Evolutionary conservation across 2,329 filamentous ascomycete species (phyloP), one percentile per base, ranked within the genome.

Genomic region (Curvularia sp.): DNA sequence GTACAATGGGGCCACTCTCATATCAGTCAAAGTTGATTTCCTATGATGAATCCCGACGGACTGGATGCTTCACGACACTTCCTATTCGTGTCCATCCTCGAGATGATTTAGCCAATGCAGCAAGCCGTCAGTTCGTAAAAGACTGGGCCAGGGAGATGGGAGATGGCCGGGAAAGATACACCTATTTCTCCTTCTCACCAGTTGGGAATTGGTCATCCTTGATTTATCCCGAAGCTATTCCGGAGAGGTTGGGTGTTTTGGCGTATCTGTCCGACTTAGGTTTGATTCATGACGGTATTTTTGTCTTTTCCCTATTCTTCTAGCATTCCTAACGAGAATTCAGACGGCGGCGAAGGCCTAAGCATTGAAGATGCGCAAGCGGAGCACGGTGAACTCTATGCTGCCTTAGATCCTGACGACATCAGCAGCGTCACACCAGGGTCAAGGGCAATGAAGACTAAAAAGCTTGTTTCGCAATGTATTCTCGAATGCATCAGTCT

Each of bases 221-320:
- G 12, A 52, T 43, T 10, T 52, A 43, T 34, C 25, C 49, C 15
- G 49, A 52, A 25, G 38, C 49, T 4, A n/a, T 52, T 19, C 49
- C 49, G 4, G 49, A 52, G 23, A 45, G 49, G 15, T 18, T 52
- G 27, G 27, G 38, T 30, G 38, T 42, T 8, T 43, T 52, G 7
- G 38, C 49, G 1, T 52, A 52, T 34, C 39, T 52, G 1, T 32
- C 39, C 6, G 38, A 52, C 27, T 32, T 52, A 12, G 49, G 49
- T 5, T n/a, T 43, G 38, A 52, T 52, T n/a, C 49, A 52, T 34
- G 49, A 52, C 10, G 49, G 49, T 52, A 43, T 13, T 5, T 34
- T 12, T 12, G 8, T 25, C 18, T n/a, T n/a, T 27, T 32, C 1
- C 1, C 3, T 10, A 12, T 27, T 25, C 2, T 41, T 2, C 10